phyloP scores from a whole-genome alignment of 352 stramenopile species.

The Globisporangium megalacanthum region DNA sequence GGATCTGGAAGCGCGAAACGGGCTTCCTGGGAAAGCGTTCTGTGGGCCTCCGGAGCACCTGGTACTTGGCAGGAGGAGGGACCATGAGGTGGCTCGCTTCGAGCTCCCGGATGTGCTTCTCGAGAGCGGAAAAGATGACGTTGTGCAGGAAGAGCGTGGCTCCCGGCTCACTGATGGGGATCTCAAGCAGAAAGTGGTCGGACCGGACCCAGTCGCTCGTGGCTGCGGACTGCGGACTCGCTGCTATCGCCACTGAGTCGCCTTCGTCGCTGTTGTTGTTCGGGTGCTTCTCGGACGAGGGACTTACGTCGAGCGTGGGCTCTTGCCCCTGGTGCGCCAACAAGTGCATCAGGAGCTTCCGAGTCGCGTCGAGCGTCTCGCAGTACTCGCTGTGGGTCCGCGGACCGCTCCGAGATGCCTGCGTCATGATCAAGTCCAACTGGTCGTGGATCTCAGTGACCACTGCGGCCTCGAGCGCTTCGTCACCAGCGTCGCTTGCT shows the following conservation, averaged over 20 bases:
- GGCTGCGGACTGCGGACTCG: not conserved
- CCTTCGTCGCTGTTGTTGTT: not conserved
- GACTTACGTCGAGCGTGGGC: not conserved
- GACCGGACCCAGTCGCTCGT: conserved; percentile 22
- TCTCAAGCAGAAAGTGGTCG: conserved; percentile 53
- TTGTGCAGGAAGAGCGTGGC: conserved; percentile 53
- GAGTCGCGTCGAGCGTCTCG: conserved; percentile 20
- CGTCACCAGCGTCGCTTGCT: not conserved
- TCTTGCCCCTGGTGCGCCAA: conserved; percentile 12
- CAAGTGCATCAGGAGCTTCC: conserved; percentile 18
- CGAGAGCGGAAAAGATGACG: conserved; percentile 42
- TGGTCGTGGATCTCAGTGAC: conserved; percentile 4
- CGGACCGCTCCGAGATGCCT: not conserved
- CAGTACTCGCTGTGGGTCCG: conserved; percentile 25
- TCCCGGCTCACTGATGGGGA: conserved; percentile 37
- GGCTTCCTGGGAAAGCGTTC: conserved; percentile 58
- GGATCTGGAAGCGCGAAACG: conserved; percentile 54
- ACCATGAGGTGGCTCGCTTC: conserved; percentile 54
- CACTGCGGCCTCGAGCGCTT: not conserved
- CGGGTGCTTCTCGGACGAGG: not conserved
- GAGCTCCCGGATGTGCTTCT: conserved; percentile 63
- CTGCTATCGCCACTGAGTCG: not conserved
- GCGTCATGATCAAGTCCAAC: conserved; percentile 7
- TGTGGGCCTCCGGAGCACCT: conserved; percentile 69
- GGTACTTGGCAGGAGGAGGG: conserved; percentile 56